Evolutionary conservation across 768 basidiomycete genomes (phyloP).

Genomic region (Suillus luteus): DNA sequence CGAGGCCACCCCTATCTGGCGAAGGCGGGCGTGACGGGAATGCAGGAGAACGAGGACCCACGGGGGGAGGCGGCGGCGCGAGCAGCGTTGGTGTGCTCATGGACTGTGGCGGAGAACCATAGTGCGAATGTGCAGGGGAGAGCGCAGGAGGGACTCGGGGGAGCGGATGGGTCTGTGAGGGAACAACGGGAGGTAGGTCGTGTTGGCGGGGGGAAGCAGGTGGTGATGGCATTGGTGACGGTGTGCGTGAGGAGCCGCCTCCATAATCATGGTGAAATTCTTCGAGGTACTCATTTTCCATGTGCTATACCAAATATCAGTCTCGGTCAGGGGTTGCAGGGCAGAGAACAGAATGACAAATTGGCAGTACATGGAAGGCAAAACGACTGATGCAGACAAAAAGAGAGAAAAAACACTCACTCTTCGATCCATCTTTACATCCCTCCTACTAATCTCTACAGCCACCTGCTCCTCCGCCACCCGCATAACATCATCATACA

Average conservation of each 20-base stretch:
- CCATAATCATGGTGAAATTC: conserved; percentile 24
- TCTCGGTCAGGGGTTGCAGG: not conserved
- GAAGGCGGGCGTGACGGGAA: conserved; percentile 70
- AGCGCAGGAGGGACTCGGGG: conserved; percentile 39
- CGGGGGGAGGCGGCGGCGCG: conserved; percentile 67
- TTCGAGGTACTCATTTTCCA: conserved; percentile 25
- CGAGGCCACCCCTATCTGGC: conserved; percentile 45
- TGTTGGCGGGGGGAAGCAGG: conserved; percentile 34
- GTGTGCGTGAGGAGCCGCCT: conserved; percentile 31
- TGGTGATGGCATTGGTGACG: conserved; percentile 33
- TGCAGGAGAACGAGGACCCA: conserved; percentile 69
- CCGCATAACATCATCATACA: conserved; percentile 78
- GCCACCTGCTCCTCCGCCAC: conserved; percentile 57
- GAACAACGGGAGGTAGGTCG: conserved; percentile 32
- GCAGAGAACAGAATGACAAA: conserved; percentile 2
- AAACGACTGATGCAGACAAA: conserved; percentile 27
- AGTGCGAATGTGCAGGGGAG: conserved; percentile 18
- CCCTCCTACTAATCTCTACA: conserved; percentile 70
- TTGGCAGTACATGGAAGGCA: conserved; percentile 22
- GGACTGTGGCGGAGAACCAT: conserved; percentile 26
- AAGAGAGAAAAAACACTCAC: conserved; percentile 42
- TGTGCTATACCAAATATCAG: conserved; percentile 18
- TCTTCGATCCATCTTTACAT: conserved; percentile 63
- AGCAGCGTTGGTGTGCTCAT: conserved; percentile 40
- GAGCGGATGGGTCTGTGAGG: conserved; percentile 37